phyloP scores from a whole-genome alignment of 306 rosid species.

The Malus fusca region DNA sequence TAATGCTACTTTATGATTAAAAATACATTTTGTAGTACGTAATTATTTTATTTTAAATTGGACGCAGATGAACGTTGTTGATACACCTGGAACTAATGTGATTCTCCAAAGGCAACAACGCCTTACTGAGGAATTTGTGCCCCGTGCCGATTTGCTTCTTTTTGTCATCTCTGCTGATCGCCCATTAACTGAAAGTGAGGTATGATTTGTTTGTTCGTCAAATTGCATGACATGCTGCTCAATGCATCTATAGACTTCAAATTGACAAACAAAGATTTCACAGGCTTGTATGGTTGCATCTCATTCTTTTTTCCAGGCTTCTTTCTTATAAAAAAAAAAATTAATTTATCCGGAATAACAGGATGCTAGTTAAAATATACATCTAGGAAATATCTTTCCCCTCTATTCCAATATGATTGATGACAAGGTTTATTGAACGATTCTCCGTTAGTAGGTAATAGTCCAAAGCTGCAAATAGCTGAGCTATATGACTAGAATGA shows the following conservation, averaged over 20 bases:
- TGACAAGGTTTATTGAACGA: background rate
- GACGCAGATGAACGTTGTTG: slow-evolving; percentile 82
- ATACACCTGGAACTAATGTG: slow-evolving; percentile 99
- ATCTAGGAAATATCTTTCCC: background rate
- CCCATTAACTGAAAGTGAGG: slow-evolving; percentile 97
- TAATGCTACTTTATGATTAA: background rate
- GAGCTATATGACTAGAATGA: background rate
- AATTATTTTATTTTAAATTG: background rate
- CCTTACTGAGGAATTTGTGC: slow-evolving; percentile 95
- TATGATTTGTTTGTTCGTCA: slow-evolving; percentile 20
- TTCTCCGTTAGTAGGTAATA: background rate
- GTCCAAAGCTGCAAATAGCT: background rate
- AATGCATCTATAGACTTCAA: background rate
- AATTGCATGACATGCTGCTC: background rate
- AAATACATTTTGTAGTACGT: background rate
- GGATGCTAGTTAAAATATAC: background rate
- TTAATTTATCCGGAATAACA: background rate
- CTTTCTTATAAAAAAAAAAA: background rate
- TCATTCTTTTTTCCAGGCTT: background rate
- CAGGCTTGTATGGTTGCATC: background rate
- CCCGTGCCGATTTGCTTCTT: slow-evolving; percentile 94
- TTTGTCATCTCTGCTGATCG: slow-evolving; percentile 97
- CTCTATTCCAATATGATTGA: background rate
- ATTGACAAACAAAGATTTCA: background rate
- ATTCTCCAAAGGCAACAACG: slow-evolving; percentile 96